phyloP scores from a whole-genome alignment of 257 asterid species.

The Solanum dulcamara region DNA sequence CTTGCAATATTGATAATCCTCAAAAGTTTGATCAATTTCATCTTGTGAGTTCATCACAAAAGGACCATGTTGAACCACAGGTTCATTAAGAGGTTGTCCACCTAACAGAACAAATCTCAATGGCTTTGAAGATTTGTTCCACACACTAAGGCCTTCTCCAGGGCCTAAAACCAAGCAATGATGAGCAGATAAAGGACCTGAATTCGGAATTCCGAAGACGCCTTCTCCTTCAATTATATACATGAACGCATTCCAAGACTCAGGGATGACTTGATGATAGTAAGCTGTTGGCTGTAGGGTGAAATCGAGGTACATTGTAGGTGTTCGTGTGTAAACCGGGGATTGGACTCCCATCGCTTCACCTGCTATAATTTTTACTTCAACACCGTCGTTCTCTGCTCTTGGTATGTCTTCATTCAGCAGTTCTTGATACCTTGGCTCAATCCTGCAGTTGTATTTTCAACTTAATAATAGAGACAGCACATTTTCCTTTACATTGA shows the following conservation, averaged over 20 bases:
- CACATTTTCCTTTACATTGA: neutral
- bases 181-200: slow-evolving; percentile 41
- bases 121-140: slow-evolving; percentile 51
- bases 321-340: slow-evolving; percentile 70
- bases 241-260: slow-evolving; percentile 68
- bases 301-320: slow-evolving; percentile 89
- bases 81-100: slow-evolving; percentile 81
- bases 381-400: slow-evolving; percentile 63
- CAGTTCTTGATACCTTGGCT: slow-evolving; percentile 81
- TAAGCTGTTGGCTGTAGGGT: slow-evolving; percentile 40
- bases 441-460: slow-evolving; percentile 46
- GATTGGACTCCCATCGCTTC: slow-evolving; percentile 87
- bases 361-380: slow-evolving; percentile 77
- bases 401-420: slow-evolving; percentile 44
- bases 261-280: slow-evolving; percentile 56
- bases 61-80: slow-evolving; percentile 85
- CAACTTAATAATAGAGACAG: neutral
- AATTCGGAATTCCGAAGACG: slow-evolving; percentile 34
- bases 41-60: slow-evolving; percentile 94
- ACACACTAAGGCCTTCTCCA: slow-evolving; percentile 78
- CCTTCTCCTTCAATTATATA: slow-evolving; percentile 81
- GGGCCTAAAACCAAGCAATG: slow-evolving; percentile 69
- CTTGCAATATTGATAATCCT: slow-evolving; percentile 60
- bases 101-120: slow-evolving; percentile 64
- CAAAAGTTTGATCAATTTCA: slow-evolving; percentile 64